Percentiles rank a stretch among this genome's conserved stretches.
Evolutionary conservation across 768 basidiomycete species (phyloP).

Genomic region (Crassisporium funariophilum): DNA sequence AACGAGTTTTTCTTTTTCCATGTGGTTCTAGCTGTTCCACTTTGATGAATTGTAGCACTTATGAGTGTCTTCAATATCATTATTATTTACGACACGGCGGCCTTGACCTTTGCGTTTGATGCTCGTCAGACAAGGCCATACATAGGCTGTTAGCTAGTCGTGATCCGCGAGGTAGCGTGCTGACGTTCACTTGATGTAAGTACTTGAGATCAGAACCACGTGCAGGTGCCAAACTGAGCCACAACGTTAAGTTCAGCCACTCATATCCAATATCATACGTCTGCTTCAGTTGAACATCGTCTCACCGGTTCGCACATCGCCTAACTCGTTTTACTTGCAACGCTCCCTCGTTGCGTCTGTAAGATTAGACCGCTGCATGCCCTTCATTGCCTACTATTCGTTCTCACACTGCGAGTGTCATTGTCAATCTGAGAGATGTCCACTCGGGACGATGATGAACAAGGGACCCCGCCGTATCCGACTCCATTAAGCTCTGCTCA

Average conservation of each 20-base stretch:
- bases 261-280: no score
- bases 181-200: no score
- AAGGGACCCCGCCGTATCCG: constrained; percentile 14
- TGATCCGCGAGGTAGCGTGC: no score
- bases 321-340: no score
- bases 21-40: constrained; percentile 73
- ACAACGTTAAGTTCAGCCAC: no score
- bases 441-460: constrained; percentile 31
- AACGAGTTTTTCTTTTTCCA: constrained; percentile 84
- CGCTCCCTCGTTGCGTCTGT: background rate
- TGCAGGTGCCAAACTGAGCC: no score
- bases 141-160: no score
- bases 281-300: no score
- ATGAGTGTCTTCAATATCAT: background rate
- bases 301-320: no score
- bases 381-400: background rate
- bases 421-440: constrained; percentile 17
- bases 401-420: background rate
- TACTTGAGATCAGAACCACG: no score
- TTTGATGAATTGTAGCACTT: background rate
- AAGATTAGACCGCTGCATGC: constrained; percentile 6
- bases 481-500: constrained; percentile 55
- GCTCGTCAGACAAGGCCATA: no score
- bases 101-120: no score
- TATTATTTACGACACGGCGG: background rate